A percentile compares a stretch with the other conserved stretches of the same genome.
Evolutionary conservation across 352 stramenopile species (phyloP).

Genomic region (Phytophthora pisi): DNA sequence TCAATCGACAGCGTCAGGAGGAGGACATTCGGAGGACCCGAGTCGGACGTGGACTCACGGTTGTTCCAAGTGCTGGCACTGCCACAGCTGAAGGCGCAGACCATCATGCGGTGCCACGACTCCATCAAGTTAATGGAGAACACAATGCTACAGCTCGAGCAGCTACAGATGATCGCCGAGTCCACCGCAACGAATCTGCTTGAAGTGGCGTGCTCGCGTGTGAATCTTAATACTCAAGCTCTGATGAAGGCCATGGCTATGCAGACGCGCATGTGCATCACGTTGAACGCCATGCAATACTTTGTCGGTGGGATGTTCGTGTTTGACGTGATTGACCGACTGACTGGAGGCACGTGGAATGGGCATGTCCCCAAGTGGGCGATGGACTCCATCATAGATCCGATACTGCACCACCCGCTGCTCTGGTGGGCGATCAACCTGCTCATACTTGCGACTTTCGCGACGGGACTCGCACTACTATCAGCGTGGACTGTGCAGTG

Average conservation of each 20-base stretch:
- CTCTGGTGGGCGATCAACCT: conserved; percentile 94
- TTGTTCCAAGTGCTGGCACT: conserved; percentile 95
- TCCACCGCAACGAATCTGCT: conserved; percentile 92
- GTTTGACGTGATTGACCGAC: conserved; percentile 95
- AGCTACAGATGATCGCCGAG: conserved; percentile 93
- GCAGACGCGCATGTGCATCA: conserved; percentile 68
- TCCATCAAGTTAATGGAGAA: conserved; percentile 96
- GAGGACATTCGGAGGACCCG: conserved; percentile 18
- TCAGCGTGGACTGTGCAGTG: conserved; percentile 57
- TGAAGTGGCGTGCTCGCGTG: conserved; percentile 84
- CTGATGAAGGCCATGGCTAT: conserved; percentile 84
- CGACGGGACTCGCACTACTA: conserved; percentile 50
- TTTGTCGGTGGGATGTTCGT: conserved; percentile 92
- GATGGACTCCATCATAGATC: conserved; percentile 42
- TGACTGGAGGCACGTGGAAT: conserved; percentile 93
- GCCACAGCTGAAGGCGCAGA: conserved; percentile 85
- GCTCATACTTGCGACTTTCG: conserved; percentile 70
- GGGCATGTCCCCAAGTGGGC: conserved; percentile 88
- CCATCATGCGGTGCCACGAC: conserved; percentile 93
- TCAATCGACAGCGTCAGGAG: conserved; percentile 12
- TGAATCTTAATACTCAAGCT: conserved; percentile 90
- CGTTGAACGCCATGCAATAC: conserved; percentile 91
- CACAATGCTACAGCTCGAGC: conserved; percentile 92
- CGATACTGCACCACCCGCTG: conserved; percentile 56
- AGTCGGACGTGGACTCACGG: conserved; percentile 50